Base-by-base conservation (phyloP, 768 basidiomycete genomes). In the Phaeotremella fagi region DNA sequence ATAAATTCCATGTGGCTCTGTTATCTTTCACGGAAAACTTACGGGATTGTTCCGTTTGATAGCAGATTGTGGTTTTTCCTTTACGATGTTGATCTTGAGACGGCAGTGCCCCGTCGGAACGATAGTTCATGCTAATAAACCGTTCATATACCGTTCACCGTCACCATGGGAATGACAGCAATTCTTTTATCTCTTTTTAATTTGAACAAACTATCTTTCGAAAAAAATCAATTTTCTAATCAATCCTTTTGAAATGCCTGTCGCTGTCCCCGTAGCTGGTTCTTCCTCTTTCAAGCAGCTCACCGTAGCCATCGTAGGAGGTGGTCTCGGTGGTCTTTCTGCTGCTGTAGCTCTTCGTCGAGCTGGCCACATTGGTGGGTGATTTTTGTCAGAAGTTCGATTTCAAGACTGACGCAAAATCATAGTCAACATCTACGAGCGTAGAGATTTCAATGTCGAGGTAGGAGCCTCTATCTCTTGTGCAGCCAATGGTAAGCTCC, bases 241-340 rank as follows among this genome's bases (percentile, higher is more conserved):
- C 31, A 12, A 41, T 18, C 38, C n/a, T n/a, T n/a, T n/a, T n/a
- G n/a, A n/a, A n/a, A 41, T 41, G 38, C 38, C 38, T 22, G 38
- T 41, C 38, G 12, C 38, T 41, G 18, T 41, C 20, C 38, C 38
- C 6, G 38, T 41, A 6, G 38, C 38, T 14, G 38, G 38, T 20
- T 41, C 38, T 12, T 35, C 33, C 33, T 41, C 50, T 22, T 60
- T 52, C 54, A 47, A n/a, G 6, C 46, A 36, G 6, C 59, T 60
- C 41, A 43, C 50, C 14, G 60, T 64, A 27, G 63, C 60, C 22
- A 53, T 65, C 52, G 45, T 65, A 45, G 63, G 63, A 20, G 63
- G 55, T 11, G 63, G 63, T 14, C 54, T 65, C 35, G 55, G 58
- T 22, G 63, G 63, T 7, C 25, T 62, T n/a, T 29, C 60, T 14